Evolutionary conservation across 148 eudicot species (phyloP).

Genomic region (Rheum nobile): DNA sequence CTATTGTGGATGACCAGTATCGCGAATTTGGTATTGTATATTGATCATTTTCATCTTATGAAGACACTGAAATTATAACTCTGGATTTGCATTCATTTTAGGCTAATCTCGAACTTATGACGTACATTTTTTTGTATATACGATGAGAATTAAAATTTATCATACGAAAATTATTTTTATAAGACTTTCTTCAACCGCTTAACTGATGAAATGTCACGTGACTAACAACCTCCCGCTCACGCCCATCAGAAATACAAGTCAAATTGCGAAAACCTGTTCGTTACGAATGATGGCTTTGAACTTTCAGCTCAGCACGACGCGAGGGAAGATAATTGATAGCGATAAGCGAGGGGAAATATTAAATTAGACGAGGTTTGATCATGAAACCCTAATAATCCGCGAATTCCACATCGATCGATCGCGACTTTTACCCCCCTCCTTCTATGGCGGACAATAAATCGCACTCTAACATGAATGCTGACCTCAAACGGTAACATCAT

Average conservation of each 20-base stretch:
- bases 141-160: too few relatives aligned
- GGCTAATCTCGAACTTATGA: too few relatives aligned
- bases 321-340: not conserved
- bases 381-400: slow-evolving; percentile 1
- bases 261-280: not conserved
- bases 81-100: too few relatives aligned
- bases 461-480: not conserved
- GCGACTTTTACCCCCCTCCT: not conserved
- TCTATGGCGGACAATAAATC: slow-evolving; percentile 3
- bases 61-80: too few relatives aligned
- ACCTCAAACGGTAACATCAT: slow-evolving; percentile 5
- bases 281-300: not conserved
- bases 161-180: too few relatives aligned
- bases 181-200: too few relatives aligned
- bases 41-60: too few relatives aligned
- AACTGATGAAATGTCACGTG: not conserved
- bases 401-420: slow-evolving; percentile 2
- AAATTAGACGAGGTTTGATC: slow-evolving; percentile 1
- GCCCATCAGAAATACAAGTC: not conserved
- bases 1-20: too few relatives aligned
- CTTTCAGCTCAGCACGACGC: not conserved
- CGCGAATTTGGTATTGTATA: too few relatives aligned
- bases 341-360: not conserved
- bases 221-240: not conserved
- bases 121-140: too few relatives aligned